Evolutionary conservation across 1,139 yeast species (phyloP).

Genomic region (Lodderomyces margitis): DNA sequence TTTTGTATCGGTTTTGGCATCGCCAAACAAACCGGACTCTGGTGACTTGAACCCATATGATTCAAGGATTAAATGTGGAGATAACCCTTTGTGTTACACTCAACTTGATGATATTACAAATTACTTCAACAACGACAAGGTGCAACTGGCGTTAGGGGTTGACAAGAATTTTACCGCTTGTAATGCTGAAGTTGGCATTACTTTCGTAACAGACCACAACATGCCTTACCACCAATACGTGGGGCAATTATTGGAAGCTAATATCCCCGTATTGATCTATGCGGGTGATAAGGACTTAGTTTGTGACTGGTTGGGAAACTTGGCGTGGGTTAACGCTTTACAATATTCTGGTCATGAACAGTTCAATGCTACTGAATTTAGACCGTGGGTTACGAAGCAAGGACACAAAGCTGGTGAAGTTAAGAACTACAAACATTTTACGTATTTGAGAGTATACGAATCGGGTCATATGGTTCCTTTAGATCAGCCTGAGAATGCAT

Average conservation of each 20-base stretch:
- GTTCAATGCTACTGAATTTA: conserved; percentile 40
- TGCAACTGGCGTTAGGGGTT: conserved; percentile 72
- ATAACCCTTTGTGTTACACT: conserved; percentile 69
- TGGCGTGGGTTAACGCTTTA: conserved; percentile 71
- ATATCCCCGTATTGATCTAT: conserved; percentile 66
- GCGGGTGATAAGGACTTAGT: conserved; percentile 86
- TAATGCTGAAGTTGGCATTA: conserved; percentile 74
- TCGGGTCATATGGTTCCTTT: conserved; percentile 52
- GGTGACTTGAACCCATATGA: conserved; percentile 87
- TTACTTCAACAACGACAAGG: conserved; percentile 30
- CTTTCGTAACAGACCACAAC: conserved; percentile 62
- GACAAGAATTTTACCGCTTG: conserved; percentile 80
- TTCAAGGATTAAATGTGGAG: conserved; percentile 76
- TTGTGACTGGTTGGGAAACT: conserved; percentile 83
- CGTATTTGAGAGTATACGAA: conserved; percentile 44
- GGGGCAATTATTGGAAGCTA: conserved; percentile 51
- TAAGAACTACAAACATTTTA: conserved; percentile 41
- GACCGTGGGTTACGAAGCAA: conserved; percentile 34
- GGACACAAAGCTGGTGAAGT: conserved; percentile 43
- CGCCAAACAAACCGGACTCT: conserved; percentile 15
- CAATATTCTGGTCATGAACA: conserved; percentile 59
- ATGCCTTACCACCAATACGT: conserved; percentile 76
- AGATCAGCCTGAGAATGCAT: conserved; percentile 43
- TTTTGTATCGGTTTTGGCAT: conserved; percentile 76
- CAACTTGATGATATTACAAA: conserved; percentile 28